These are phyloP conservation scores for Chalciporus sphaerocephalus DNA, from an alignment of 768 basidiomycete genomes.

Conservation along the genomic window DNA sequence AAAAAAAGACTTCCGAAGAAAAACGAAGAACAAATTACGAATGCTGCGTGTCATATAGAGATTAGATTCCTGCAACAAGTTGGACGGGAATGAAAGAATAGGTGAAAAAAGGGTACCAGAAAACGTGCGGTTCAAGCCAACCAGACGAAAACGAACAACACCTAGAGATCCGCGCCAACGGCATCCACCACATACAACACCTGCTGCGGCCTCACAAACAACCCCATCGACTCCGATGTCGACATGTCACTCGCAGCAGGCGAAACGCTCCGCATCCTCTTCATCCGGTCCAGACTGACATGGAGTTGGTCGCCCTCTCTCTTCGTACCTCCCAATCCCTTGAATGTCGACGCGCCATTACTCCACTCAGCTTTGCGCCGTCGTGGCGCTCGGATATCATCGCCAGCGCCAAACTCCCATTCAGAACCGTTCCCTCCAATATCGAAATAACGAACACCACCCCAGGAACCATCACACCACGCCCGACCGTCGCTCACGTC, in stretches of 20 bases:
- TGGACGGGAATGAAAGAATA: conserved; percentile 10
- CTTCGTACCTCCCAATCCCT: conserved; percentile 37
- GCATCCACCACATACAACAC: conserved; percentile 86
- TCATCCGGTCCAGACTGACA: conserved; percentile 37
- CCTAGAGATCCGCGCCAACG: conserved; percentile 58
- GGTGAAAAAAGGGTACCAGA: background rate
- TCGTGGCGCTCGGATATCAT: conserved; percentile 31
- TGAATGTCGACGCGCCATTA: conserved; percentile 36
- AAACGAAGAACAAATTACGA: conserved; percentile 17
- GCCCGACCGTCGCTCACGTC: conserved; percentile 57
- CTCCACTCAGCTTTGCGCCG: conserved; percentile 24
- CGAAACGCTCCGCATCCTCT: conserved; percentile 64
- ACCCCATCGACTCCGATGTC: conserved; percentile 59
- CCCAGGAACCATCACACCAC: conserved; percentile 85
- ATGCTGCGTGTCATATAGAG: conserved; percentile 15
- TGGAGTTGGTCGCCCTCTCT: conserved; percentile 54
- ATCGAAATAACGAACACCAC: conserved; percentile 81
- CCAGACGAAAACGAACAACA: background rate
- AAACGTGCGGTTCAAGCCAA: background rate
- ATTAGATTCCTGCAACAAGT: conserved; percentile 22
- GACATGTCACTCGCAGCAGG: conserved; percentile 60
- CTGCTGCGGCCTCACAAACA: conserved; percentile 83
- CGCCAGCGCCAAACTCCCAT: conserved; percentile 57
- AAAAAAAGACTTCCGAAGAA: conserved; percentile 1
- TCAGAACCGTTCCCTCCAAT: conserved; percentile 54